These are phyloP conservation scores for Xanthoceras sorbifolium DNA, from an alignment of 345 rosid genomes.

Conservation along the genomic window DNA sequence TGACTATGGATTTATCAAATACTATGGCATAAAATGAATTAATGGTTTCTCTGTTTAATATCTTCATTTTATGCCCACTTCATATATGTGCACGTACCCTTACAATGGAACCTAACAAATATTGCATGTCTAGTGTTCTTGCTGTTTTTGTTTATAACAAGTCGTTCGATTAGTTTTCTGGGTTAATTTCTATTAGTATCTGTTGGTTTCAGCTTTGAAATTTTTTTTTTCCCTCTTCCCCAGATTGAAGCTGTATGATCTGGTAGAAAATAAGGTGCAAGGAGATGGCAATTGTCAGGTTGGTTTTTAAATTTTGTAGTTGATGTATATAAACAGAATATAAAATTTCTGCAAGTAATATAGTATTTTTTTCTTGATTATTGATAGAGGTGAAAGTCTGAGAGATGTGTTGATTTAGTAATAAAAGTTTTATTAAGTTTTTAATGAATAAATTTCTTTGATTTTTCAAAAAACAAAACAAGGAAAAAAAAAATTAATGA, in stretches of 20 bases:
- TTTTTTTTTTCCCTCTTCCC: background rate
- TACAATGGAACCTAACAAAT: background rate
- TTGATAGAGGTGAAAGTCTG: background rate
- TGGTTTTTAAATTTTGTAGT: slow-evolving; percentile 10
- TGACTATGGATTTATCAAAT: background rate
- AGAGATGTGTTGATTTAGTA: background rate
- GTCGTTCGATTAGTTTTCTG: background rate
- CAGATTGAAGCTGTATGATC: slow-evolving; percentile 55
- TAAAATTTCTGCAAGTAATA: background rate
- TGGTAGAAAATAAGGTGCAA: slow-evolving; percentile 62
- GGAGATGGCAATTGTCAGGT: slow-evolving; percentile 89
- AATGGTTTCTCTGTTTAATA: background rate
- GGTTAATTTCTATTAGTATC: background rate
- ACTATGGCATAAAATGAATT: background rate
- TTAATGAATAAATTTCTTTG: too few relatives aligned
- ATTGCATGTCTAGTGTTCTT: background rate
- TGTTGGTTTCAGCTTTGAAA: slow-evolving; percentile 4
- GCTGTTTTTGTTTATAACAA: background rate
- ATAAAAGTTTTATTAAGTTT: too few relatives aligned
- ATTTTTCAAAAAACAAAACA: too few relatives aligned
- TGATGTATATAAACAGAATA: background rate
- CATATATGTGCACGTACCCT: background rate
- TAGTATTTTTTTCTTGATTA: background rate
- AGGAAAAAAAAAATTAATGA: background rate
- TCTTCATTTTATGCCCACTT: background rate